Conservation (phyloP, 2,329 filamentous ascomycete species). For the Knoxdaviesia capensis region DNA sequence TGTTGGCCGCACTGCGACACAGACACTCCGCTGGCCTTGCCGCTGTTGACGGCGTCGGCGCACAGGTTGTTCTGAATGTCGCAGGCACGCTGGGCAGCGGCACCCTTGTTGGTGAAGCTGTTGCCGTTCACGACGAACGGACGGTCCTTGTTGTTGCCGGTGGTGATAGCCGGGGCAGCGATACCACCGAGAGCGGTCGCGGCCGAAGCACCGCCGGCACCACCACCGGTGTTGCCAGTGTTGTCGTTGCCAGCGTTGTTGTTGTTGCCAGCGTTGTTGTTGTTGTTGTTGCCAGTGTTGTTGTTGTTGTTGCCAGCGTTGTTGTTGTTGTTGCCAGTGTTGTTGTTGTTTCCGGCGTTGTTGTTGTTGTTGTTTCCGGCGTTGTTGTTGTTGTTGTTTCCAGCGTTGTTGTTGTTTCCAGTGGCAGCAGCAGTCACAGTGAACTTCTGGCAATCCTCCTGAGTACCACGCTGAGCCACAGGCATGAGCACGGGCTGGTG, state of each 20-base stretch:
- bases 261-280: constrained; percentile 2
- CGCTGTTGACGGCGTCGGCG: constrained; percentile 32
- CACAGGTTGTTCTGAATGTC: constrained; percentile 43
- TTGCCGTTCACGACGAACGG: constrained; percentile 35
- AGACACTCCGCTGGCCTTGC: constrained; percentile 17
- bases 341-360: constrained; percentile 6
- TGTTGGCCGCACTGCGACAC: constrained; percentile 35
- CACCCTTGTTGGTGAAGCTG: constrained; percentile 34
- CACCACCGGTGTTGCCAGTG: constrained; percentile 4
- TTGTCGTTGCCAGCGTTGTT: constrained; percentile 6
- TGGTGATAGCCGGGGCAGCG: constrained; percentile 25
- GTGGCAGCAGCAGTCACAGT: constrained; percentile 19
- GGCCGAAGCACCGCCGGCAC: constrained; percentile 7
- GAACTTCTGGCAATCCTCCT: constrained; percentile 45
- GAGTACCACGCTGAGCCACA: constrained; percentile 43
- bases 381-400: constrained; percentile 5
- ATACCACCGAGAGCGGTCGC: constrained; percentile 26
- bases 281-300: constrained; percentile 4
- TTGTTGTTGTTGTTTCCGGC: constrained; percentile 7
- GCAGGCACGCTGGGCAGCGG: constrained; percentile 39
- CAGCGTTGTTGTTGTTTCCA: constrained; percentile 5
- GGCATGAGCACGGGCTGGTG: constrained; percentile 48
- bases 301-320: constrained; percentile 7
- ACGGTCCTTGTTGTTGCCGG: constrained; percentile 25
- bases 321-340: constrained; percentile 7